Evolutionary conservation across 176 grass and related monocot species (phyloP).

Genomic region (Bromus sterilis): DNA sequence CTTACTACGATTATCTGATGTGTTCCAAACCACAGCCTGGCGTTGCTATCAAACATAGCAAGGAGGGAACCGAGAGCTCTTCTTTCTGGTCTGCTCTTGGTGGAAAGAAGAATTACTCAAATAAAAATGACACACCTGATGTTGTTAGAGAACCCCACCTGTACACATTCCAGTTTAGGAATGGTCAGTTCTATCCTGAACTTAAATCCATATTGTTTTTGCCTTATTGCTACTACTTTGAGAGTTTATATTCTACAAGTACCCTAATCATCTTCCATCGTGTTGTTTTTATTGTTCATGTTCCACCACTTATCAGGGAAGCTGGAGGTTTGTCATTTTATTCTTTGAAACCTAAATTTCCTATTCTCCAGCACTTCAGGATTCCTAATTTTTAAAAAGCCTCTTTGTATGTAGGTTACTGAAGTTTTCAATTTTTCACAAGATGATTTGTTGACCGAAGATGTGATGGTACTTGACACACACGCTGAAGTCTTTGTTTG

Average conservation of each 20-base stretch:
- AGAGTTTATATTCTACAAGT: background rate
- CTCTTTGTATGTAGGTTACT: slow-evolving; percentile 43
- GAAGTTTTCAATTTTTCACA: slow-evolving; percentile 95
- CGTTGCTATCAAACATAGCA: slow-evolving; percentile 65
- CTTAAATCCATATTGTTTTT: background rate
- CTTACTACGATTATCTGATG: slow-evolving; percentile 4
- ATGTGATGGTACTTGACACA: slow-evolving; percentile 79
- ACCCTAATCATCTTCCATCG: slow-evolving; percentile 24
- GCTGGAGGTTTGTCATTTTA: slow-evolving; percentile 53
- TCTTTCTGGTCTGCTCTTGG: slow-evolving; percentile 84
- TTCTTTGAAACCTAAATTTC: background rate
- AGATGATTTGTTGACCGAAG: slow-evolving; percentile 97
- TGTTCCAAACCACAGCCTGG: slow-evolving; percentile 50
- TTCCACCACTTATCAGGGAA: slow-evolving; percentile 47
- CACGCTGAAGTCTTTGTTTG: slow-evolving; percentile 81
- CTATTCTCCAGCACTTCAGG: background rate
- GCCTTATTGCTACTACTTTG: background rate
- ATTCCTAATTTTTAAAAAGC: background rate
- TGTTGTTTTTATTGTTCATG: slow-evolving; percentile 10
- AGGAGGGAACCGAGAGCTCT: slow-evolving; percentile 85
- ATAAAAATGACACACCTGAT: slow-evolving; percentile 46
- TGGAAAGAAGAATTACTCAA: slow-evolving; percentile 73
- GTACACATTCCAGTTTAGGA: slow-evolving; percentile 63
- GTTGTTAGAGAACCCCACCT: slow-evolving; percentile 77
- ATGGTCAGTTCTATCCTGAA: slow-evolving; percentile 40